Evolutionary conservation across 257 asterid genomes (phyloP).

Genomic region (Primulina eburnea): DNA sequence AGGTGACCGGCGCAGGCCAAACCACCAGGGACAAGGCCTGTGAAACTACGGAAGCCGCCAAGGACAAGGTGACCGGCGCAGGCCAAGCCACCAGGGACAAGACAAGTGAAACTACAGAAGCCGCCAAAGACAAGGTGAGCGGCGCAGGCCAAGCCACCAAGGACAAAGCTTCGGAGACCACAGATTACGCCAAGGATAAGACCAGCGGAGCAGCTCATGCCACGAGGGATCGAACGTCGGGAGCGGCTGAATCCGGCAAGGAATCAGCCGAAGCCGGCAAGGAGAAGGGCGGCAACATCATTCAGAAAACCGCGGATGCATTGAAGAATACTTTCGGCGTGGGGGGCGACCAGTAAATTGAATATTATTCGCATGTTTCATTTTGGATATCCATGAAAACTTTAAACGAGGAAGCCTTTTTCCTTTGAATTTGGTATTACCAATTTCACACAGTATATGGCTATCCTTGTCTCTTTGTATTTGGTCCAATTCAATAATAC

Average conservation of each 20-base stretch:
- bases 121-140: too few relatives aligned
- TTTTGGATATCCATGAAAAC: too few relatives aligned
- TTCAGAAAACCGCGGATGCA: conserved; percentile 65
- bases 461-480: too few relatives aligned
- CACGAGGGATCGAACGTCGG: conserved; percentile 61
- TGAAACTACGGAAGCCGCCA: conserved; percentile 29
- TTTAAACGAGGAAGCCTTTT: too few relatives aligned
- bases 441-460: too few relatives aligned
- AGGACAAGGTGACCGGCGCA: conserved; percentile 23
- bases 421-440: too few relatives aligned
- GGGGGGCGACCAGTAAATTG: conserved; percentile 26
- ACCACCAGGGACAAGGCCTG: conserved; percentile 34
- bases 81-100: conserved; percentile 32
- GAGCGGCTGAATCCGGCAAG: conserved; percentile 50
- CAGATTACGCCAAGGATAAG: conserved; percentile 53
- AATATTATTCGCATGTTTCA: too few relatives aligned
- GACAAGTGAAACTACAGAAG: too few relatives aligned
- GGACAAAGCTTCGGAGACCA: conserved; percentile 26
- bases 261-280: conserved; percentile 68
- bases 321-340: conserved; percentile 44
- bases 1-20: not conserved
- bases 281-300: conserved; percentile 62
- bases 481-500: too few relatives aligned
- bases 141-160: too few relatives aligned
- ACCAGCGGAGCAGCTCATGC: conserved; percentile 49